Evolutionary conservation across 2,329 filamentous ascomycete species (phyloP).

Genomic region (Alternaria angustiovoidea): DNA sequence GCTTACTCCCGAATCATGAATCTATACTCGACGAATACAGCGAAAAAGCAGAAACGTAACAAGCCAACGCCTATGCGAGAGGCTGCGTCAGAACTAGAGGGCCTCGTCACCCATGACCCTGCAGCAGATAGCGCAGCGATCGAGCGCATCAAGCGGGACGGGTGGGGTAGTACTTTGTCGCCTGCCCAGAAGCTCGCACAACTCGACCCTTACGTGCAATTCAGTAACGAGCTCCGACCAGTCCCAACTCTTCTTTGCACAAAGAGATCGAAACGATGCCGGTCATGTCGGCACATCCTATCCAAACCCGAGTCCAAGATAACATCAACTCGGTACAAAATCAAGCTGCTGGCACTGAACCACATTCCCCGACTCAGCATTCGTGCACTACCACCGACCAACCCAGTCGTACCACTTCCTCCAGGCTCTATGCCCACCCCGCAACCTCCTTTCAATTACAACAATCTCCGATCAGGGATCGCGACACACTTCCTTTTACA

Average conservation of each 20-base stretch:
- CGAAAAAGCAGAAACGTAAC: slow-evolving; percentile 66
- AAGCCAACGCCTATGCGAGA: slow-evolving; percentile 82
- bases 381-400: slow-evolving; percentile 62
- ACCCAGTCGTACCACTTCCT: slow-evolving; percentile 58
- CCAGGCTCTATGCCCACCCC: slow-evolving; percentile 36
- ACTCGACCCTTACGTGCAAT: slow-evolving; percentile 62
- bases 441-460: slow-evolving; percentile 52
- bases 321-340: slow-evolving; percentile 87
- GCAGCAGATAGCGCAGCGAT: slow-evolving; percentile 69
- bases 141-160: slow-evolving; percentile 63
- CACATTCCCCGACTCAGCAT: slow-evolving; percentile 87
- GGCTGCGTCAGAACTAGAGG: slow-evolving; percentile 74
- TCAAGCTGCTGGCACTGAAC: slow-evolving; percentile 82
- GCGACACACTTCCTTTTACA: slow-evolving; percentile 84
- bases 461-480: slow-evolving; percentile 58
- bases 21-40: slow-evolving; percentile 70
- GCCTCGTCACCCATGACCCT: slow-evolving; percentile 69
- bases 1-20: slow-evolving; percentile 90
- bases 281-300: slow-evolving; percentile 91
- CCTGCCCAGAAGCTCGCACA: slow-evolving; percentile 62
- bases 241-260: slow-evolving; percentile 84
- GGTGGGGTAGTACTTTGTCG: slow-evolving; percentile 71
- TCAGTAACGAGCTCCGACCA: slow-evolving; percentile 79
- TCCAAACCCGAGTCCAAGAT: slow-evolving; percentile 94
- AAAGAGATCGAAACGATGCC: slow-evolving; percentile 92